These are phyloP conservation scores for Pulveroboletus sp. DNA, from an alignment of 768 basidiomycete species.

Conservation along the genomic window DNA sequence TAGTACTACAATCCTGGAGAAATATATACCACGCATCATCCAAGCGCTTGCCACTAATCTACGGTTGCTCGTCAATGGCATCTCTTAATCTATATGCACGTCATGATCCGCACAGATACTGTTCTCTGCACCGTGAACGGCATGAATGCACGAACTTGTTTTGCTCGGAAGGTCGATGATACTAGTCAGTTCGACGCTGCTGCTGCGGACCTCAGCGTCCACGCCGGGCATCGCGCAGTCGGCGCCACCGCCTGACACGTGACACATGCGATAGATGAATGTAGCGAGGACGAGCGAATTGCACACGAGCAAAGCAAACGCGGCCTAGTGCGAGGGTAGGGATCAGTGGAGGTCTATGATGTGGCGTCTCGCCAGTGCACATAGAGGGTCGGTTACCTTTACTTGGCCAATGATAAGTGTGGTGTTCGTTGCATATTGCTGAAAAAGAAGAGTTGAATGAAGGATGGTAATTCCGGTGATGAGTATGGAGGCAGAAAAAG, in stretches of 20 bases:
- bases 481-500: slow-evolving; percentile 22
- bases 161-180: slow-evolving; percentile 17
- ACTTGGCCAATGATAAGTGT: slow-evolving; percentile 20
- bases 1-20: background rate
- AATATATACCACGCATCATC: background rate
- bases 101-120: too few relatives aligned
- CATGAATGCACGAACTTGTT: background rate
- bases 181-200: slow-evolving; percentile 13
- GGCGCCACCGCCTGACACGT: background rate
- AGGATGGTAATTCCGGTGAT: slow-evolving; percentile 20
- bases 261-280: slow-evolving; percentile 15
- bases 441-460: slow-evolving; percentile 22
- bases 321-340: slow-evolving; percentile 6
- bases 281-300: slow-evolving; percentile 20
- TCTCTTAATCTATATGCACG: background rate
- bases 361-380: background rate
- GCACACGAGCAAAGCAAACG: slow-evolving; percentile 20
- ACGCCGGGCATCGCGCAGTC: background rate
- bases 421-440: background rate
- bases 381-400: slow-evolving; percentile 16
- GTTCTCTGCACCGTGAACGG: too few relatives aligned
- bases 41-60: background rate
- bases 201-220: too few relatives aligned
- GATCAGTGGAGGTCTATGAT: background rate
- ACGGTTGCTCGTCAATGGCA: background rate